Base-by-base conservation (phyloP, 306 rosid genomes). In the Ceratonia siliqua region DNA sequence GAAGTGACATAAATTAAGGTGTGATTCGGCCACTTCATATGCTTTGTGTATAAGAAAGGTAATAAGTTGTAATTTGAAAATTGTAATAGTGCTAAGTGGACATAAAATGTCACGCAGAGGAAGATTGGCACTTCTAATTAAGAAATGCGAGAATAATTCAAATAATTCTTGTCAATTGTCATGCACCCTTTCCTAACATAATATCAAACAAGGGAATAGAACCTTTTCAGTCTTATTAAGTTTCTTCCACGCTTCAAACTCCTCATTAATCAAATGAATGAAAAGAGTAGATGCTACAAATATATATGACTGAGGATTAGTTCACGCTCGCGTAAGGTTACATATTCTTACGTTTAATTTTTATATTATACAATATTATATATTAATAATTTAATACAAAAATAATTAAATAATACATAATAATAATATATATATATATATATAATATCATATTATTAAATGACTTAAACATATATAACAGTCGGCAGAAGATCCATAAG, bases 1-100 rank as follows among this genome's bases (percentile, higher is more conserved):
- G n/a, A n/a, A n/a, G n/a, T n/a, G n/a, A n/a, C n/a, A n/a, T n/a
- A n/a, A n/a, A n/a, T n/a, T 1, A 41, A 41, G 1, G 17, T 11
- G 49, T 1, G 49, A 10, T 62, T 63, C 7, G 18, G 56, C 68
- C 63, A 64, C 70, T 46, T 55, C 61, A 66, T 14, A 45, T 55
- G 75, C 70, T 73, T 79, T n/a, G 61, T 54, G 74, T 10, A 25
- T 17, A 73, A 30, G 74, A n/a, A 67, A 56, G 39, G 57, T 45
- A 45, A 36, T 8, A 20, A 20, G n/a, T 28, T 58, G 0, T 36
- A 27, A 36, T 38, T 58, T 78, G 48, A 61, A 70, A 22, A 25
- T 38, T 17, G 30, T 45, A 28, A 10, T 41, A 69, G 24, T 24
- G 27, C 8, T 8, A 24, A 45, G 27, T 68, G 8, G 62, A 15